Percentiles rank a stretch among this genome's conserved stretches.
Evolutionary conservation across 1,139 yeast genomes (phyloP).

Genomic region (Pichia sp.): DNA sequence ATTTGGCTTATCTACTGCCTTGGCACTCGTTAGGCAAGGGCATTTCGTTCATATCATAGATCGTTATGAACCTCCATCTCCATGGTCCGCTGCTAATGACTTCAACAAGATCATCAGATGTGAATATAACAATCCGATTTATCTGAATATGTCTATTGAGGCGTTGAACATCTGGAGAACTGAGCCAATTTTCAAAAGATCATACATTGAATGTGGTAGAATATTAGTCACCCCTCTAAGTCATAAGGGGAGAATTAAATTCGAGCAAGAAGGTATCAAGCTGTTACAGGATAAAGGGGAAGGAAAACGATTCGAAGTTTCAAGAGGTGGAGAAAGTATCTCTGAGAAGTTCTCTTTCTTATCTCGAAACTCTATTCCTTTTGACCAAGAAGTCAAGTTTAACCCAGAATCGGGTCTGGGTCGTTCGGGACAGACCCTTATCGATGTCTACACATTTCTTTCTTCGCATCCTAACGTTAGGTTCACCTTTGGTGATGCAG

Average conservation of each 20-base stretch:
- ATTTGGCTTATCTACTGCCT: conserved; percentile 38
- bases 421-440: conserved; percentile 33
- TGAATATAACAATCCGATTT: conserved; percentile 38
- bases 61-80: conserved; percentile 41
- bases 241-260: conserved; percentile 18
- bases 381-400: conserved; percentile 16
- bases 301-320: conserved; percentile 18
- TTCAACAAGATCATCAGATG: conserved; percentile 45
- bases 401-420: conserved; percentile 36
- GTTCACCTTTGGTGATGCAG: conserved; percentile 33
- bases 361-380: conserved; percentile 17
- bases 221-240: conserved; percentile 26
- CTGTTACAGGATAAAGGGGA: conserved; percentile 27
- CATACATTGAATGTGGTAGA: conserved; percentile 38
- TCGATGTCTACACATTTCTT: conserved; percentile 25
- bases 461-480: conserved; percentile 23
- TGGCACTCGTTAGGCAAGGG: conserved; percentile 30
- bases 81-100: conserved; percentile 46
- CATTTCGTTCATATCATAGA: conserved; percentile 37
- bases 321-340: conserved; percentile 15
- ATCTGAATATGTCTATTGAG: conserved; percentile 40
- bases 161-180: conserved; percentile 39
- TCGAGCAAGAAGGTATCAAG: conserved; percentile 20
- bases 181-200: conserved; percentile 33
- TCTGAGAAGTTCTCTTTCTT: conserved; percentile 14